phyloP scores from a whole-genome alignment of 768 basidiomycete species.

The Suillus subluteus region DNA sequence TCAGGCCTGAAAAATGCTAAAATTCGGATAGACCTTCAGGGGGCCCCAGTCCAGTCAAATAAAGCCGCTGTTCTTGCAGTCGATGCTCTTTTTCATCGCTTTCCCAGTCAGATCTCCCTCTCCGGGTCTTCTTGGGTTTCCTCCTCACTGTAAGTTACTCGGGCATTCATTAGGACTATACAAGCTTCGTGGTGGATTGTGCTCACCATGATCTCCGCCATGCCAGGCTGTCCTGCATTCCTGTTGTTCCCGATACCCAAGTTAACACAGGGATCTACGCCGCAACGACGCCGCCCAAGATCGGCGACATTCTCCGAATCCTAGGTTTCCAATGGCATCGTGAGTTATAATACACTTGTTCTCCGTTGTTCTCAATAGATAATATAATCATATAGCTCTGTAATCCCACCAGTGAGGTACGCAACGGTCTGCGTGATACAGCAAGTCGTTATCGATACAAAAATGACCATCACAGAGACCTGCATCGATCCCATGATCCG shows the following conservation, averaged over 20 bases:
- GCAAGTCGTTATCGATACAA: neutral
- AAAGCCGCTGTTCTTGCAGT: conserved; percentile 28
- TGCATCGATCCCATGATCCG: conserved; percentile 22
- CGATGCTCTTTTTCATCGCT: conserved; percentile 23
- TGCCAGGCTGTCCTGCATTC: conserved; percentile 35
- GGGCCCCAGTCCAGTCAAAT: conserved; percentile 25
- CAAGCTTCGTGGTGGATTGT: conserved; percentile 17
- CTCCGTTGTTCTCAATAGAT: no score
- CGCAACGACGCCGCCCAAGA: conserved; percentile 21
- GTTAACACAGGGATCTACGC: conserved; percentile 33
- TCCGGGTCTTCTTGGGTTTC: conserved; percentile 28
- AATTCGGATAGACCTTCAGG: no score
- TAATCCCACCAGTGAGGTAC: conserved; percentile 21
- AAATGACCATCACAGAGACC: neutral
- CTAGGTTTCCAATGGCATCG: conserved; percentile 21
- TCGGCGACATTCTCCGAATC: conserved; percentile 16
- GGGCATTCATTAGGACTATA: conserved; percentile 25
- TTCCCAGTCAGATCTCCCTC: conserved; percentile 11
- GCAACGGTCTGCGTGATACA: neutral
- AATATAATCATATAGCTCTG: conserved; percentile 12
- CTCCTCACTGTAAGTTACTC: conserved; percentile 24
- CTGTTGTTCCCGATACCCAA: conserved; percentile 36
- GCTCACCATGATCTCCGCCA: conserved; percentile 19
- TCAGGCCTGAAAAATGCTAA: no score
- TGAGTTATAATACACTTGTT: conserved; percentile 17